A percentile compares a stretch with the other conserved stretches of the same genome.
Conservation (phyloP, 2,329 filamentous ascomycete genomes). For the Monosporascus ibericus region DNA sequence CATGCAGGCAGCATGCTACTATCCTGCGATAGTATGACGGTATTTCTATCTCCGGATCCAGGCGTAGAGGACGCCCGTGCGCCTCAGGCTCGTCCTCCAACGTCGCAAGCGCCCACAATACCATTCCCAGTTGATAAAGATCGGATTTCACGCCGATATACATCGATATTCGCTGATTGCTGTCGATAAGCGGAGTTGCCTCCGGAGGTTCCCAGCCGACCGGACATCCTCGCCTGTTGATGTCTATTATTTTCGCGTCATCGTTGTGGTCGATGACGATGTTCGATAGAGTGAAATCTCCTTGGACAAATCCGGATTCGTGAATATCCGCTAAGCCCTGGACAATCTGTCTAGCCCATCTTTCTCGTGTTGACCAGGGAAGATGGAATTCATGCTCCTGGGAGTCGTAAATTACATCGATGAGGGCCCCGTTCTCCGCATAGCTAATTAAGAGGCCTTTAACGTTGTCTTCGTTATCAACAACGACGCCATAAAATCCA, state of each 20-base stretch:
- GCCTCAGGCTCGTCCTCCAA: conserved; percentile 86
- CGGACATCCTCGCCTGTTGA: conserved; percentile 93
- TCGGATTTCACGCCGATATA: conserved; percentile 98
- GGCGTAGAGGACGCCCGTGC: conserved; percentile 62
- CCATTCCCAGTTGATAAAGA: conserved; percentile 94
- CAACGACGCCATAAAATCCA: conserved; percentile 77
- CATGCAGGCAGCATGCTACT: conserved; percentile 69
- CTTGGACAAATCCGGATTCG: conserved; percentile 92
- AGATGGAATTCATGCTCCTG: conserved; percentile 49
- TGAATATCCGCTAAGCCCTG: conserved; percentile 87
- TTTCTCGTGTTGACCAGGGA: conserved; percentile 68
- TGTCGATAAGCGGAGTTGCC: conserved; percentile 76
- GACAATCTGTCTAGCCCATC: conserved; percentile 89
- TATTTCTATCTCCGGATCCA: conserved; percentile 54
- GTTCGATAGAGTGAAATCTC: conserved; percentile 94
- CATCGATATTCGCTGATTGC: conserved; percentile 86
- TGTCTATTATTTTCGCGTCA: conserved; percentile 95
- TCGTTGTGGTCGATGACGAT: conserved; percentile 84
- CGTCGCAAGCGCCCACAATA: conserved; percentile 84
- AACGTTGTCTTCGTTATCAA: conserved; percentile 71
- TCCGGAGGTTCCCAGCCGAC: conserved; percentile 98
- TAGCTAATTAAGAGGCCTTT: conserved; percentile 88
- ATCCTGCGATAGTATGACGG: conserved; percentile 75
- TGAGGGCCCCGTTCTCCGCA: conserved; percentile 78
- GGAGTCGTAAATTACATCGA: conserved; percentile 83